Evolutionary conservation across 2,329 filamentous ascomycete species (phyloP).

Genomic region (Aspergillus caelatus): DNA sequence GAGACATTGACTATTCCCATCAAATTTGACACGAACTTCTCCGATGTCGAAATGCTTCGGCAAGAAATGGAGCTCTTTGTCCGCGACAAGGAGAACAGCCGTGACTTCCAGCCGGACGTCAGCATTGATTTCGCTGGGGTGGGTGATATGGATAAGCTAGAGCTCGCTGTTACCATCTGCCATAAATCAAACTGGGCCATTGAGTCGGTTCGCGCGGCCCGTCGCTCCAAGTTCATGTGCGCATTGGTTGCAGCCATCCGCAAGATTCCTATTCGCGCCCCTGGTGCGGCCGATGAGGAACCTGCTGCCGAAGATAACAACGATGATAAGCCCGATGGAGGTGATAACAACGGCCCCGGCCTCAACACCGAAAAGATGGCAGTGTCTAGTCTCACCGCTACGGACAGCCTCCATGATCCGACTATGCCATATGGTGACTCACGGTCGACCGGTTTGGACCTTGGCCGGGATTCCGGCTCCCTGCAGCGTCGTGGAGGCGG

Average conservation of each 20-base stretch:
- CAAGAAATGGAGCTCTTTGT: constrained; percentile 86
- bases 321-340: constrained; percentile 52
- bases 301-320: constrained; percentile 64
- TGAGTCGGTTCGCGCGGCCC: constrained; percentile 75
- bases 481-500: constrained; percentile 34
- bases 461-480: constrained; percentile 26
- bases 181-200: constrained; percentile 95
- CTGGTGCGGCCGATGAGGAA: constrained; percentile 63
- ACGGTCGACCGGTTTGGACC: constrained; percentile 36
- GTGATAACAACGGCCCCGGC: constrained; percentile 11
- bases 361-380: constrained; percentile 9
- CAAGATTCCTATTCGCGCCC: constrained; percentile 81
- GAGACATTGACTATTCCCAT: constrained; percentile 80
- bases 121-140: constrained; percentile 77
- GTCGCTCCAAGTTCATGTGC: constrained; percentile 96
- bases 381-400: constrained; percentile 4
- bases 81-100: constrained; percentile 76
- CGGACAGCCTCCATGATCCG: constrained; percentile 7
- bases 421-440: constrained; percentile 15
- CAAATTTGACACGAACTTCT: constrained; percentile 82
- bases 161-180: constrained; percentile 78
- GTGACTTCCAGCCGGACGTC: constrained; percentile 88
- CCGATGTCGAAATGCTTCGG: constrained; percentile 84
- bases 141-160: constrained; percentile 83
- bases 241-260: constrained; percentile 82